A percentile compares a stretch with the other conserved stretches of the same genome.
These are phyloP conservation scores for Sporothrix globosa DNA, from an alignment of 2,329 filamentous ascomycete genomes.

Conservation along the genomic window DNA sequence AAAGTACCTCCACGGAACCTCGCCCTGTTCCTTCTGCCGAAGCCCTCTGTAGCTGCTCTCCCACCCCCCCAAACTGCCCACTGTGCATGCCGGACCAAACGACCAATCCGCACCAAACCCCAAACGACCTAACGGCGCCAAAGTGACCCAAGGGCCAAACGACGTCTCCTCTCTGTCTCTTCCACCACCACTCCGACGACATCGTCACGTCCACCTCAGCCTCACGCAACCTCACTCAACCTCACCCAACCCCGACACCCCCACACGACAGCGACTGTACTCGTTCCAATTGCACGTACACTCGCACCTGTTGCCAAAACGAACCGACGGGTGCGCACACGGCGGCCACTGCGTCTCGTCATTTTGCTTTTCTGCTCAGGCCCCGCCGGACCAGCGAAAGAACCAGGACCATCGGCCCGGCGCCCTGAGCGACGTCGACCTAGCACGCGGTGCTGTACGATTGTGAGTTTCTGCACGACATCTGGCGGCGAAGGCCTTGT, in stretches of 20 bases:
- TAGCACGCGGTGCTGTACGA: neutral
- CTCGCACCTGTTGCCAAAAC: neutral
- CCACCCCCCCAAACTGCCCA: neutral
- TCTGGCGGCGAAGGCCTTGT: neutral
- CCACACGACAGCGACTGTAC: neutral
- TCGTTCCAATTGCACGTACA: neutral
- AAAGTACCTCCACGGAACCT: constrained; percentile 23
- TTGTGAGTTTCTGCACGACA: neutral
- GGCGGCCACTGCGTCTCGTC: neutral
- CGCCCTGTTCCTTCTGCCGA: neutral
- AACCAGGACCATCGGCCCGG: too few relatives aligned
- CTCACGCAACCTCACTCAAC: neutral
- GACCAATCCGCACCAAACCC: neutral
- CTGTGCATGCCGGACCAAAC: neutral
- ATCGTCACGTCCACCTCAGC: neutral
- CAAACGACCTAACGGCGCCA: neutral
- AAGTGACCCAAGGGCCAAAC: constrained; percentile 11
- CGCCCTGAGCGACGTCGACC: neutral
- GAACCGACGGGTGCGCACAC: neutral
- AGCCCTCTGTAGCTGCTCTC: neutral
- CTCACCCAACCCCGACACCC: too few relatives aligned
- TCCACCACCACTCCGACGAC: neutral
- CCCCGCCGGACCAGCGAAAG: neutral
- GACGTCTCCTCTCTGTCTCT: neutral
- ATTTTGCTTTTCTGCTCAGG: neutral